Conservation (phyloP, 352 stramenopile species). For the Thraustotheca clavata region DNA sequence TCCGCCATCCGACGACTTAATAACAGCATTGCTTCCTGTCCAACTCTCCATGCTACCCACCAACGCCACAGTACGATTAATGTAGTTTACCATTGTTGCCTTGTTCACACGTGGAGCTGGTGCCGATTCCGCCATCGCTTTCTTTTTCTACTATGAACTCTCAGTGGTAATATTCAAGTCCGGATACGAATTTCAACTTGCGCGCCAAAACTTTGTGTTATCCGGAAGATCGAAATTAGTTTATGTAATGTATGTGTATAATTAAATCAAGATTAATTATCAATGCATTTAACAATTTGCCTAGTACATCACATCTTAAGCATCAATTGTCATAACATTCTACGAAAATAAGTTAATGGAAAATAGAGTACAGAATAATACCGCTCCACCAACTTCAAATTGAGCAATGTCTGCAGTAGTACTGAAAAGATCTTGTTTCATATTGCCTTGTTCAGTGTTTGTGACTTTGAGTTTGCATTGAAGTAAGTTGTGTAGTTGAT, state of each 20-base stretch:
- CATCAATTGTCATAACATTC: slow-evolving; percentile 78
- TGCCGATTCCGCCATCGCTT: slow-evolving; percentile 2
- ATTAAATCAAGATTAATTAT: neutral
- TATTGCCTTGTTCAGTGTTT: slow-evolving; percentile 20
- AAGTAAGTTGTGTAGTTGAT: slow-evolving; percentile 71
- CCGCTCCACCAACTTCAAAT: slow-evolving; percentile 60
- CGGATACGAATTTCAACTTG: slow-evolving; percentile 13
- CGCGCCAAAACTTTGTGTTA: neutral
- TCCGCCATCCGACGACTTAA: slow-evolving; percentile 69
- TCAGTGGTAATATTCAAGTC: no score
- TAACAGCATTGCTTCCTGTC: slow-evolving; percentile 52
- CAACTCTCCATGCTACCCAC: slow-evolving; percentile 69
- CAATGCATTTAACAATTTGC: no score
- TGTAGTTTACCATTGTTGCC: slow-evolving; percentile 48
- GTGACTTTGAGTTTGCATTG: slow-evolving; percentile 59
- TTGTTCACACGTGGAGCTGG: slow-evolving; percentile 78
- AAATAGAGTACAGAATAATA: neutral
- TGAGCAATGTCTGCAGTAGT: slow-evolving; percentile 58
- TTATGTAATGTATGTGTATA: neutral
- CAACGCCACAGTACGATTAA: slow-evolving; percentile 62
- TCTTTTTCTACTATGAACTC: neutral
- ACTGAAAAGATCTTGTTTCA: slow-evolving; percentile 42
- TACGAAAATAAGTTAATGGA: neutral
- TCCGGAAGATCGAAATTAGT: neutral
- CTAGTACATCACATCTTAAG: no score